A percentile compares a stretch with the other conserved stretches of the same genome.
These are phyloP conservation scores for Candida wancherniae DNA, from an alignment of 805 yeast species.

Conservation along the genomic window DNA sequence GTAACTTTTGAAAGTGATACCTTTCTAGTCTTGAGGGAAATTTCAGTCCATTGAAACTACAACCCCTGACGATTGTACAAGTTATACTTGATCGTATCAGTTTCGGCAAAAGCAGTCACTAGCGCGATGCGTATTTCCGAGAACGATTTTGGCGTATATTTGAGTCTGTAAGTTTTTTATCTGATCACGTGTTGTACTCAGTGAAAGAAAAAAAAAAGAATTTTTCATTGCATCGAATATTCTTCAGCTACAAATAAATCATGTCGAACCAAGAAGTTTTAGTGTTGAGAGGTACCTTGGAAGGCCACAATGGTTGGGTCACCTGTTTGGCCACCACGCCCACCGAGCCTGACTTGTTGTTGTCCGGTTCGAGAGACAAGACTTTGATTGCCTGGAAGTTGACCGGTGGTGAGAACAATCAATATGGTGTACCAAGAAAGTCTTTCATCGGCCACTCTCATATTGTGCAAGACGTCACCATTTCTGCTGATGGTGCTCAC, in stretches of 20 bases:
- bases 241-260: constrained; percentile 14
- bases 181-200: constrained; percentile 15
- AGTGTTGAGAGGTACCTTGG: constrained; percentile 99
- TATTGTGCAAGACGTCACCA: constrained; percentile 96
- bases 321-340: constrained; percentile 97
- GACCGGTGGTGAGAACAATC: constrained; percentile 84
- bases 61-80: too few relatives aligned
- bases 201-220: too few relatives aligned
- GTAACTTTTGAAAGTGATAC: too few relatives aligned
- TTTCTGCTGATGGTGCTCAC: constrained; percentile 96
- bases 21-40: too few relatives aligned
- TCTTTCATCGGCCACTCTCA: constrained; percentile 98
- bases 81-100: too few relatives aligned
- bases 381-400: constrained; percentile 97
- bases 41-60: too few relatives aligned
- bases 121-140: constrained; percentile 32
- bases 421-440: constrained; percentile 97
- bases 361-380: constrained; percentile 99
- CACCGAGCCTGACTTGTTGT: constrained; percentile 95
- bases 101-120: constrained; percentile 38
- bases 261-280: constrained; percentile 93
- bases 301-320: constrained; percentile 86
- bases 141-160: constrained; percentile 25
- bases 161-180: constrained; percentile 15
- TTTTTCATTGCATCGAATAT: constrained; percentile 6